phyloP scores from a whole-genome alignment of 179 eudicot genomes.

The Sideroxylon spinosum region DNA sequence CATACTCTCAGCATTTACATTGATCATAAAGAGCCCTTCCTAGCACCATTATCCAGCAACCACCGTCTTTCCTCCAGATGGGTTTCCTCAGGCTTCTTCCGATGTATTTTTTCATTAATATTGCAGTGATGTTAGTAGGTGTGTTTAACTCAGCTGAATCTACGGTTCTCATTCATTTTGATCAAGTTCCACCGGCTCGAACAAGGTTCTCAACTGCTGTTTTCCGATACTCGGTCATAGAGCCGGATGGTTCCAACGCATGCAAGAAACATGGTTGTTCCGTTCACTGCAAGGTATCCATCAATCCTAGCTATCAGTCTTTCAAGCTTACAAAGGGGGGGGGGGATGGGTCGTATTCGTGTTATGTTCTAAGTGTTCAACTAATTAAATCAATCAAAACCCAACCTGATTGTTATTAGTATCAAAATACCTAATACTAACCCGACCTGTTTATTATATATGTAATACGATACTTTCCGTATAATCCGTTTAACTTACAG shows the following conservation, averaged over 20 bases:
- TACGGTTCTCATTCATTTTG: conserved; percentile 5
- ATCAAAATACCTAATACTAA: no score
- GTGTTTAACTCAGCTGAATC: neutral
- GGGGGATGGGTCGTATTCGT: no score
- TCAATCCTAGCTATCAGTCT: neutral
- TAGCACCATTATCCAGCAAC: neutral
- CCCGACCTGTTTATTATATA: no score
- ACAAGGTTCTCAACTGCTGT: conserved; percentile 17
- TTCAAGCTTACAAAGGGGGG: no score
- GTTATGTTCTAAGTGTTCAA: no score
- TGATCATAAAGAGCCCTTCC: neutral
- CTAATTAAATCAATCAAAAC: no score
- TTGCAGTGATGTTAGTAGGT: neutral
- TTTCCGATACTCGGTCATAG: conserved; percentile 12
- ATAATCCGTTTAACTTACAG: no score
- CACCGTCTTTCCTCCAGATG: neutral
- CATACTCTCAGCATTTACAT: neutral
- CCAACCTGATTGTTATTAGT: no score
- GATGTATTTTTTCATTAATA: neutral
- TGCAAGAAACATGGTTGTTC: conserved; percentile 13
- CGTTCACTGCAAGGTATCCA: conserved; percentile 12
- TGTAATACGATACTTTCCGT: no score
- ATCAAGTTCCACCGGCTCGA: conserved; percentile 10
- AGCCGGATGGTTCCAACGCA: neutral
- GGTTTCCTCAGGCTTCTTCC: neutral